Conservation (phyloP, 2,329 filamentous ascomycete genomes). For the Cytospora paraplurivora region DNA sequence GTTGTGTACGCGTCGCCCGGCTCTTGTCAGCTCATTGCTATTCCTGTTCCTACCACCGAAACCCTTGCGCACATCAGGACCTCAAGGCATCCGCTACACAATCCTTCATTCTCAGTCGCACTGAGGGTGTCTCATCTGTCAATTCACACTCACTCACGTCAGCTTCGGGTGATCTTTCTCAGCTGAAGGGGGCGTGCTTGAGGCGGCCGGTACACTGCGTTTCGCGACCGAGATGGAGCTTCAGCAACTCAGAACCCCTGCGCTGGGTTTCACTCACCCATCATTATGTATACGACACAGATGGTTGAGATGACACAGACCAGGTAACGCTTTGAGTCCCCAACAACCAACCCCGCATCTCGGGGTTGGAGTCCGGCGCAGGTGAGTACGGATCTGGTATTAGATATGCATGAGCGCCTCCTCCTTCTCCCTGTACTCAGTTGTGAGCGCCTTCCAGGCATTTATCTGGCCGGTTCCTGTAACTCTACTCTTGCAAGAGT, state of each 20-base stretch:
- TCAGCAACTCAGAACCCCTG: not conserved
- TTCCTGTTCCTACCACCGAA: not conserved
- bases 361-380: conserved; percentile 8
- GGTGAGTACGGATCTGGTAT: conserved; percentile 7
- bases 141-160: too few relatives aligned
- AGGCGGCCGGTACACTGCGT: not conserved
- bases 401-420: not conserved
- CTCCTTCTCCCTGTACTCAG: not conserved
- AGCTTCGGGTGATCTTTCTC: not conserved
- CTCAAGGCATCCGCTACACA: not conserved
- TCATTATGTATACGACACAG: not conserved
- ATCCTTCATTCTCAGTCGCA: not conserved
- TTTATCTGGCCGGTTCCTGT: not conserved
- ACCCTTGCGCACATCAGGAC: not conserved
- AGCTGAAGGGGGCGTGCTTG: too few relatives aligned
- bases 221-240: not conserved
- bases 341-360: conserved; percentile 17
- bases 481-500: not conserved
- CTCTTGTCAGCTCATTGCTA: not conserved
- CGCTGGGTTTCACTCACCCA: not conserved
- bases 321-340: not conserved
- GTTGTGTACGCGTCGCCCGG: not conserved
- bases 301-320: not conserved
- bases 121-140: not conserved
- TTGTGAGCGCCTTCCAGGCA: not conserved